Conservation (phyloP, 1,284 basidiomycete genomes). For the Neotropicomus parvogracilis region DNA sequence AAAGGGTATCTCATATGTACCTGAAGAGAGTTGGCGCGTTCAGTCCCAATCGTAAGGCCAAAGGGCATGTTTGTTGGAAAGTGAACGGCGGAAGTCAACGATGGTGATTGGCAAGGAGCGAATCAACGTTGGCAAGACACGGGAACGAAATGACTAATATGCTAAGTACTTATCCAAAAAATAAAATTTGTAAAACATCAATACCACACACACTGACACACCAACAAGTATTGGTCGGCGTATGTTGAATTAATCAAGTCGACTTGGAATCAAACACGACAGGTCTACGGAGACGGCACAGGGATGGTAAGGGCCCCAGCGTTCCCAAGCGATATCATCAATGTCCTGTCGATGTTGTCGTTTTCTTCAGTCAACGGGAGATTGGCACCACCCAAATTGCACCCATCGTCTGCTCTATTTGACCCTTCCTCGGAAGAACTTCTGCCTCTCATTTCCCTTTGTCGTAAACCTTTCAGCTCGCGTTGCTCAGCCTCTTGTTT, state of each 20-base stretch:
- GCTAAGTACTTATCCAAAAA: conserved; percentile 18
- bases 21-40: conserved; percentile 69
- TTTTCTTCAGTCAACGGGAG: not conserved
- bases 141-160: conserved; percentile 28
- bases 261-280: not conserved
- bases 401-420: not conserved
- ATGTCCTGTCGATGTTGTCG: not conserved
- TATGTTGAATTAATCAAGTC: not conserved
- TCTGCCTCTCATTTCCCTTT: not conserved
- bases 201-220: no score
- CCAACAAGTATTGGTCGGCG: no score
- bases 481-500: conserved; percentile 20
- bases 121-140: conserved; percentile 22
- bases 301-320: not conserved
- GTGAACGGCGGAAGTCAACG: conserved; percentile 21
- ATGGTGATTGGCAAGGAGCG: conserved; percentile 28
- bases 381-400: not conserved
- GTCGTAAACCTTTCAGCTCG: conserved; percentile 9
- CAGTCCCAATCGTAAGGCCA: conserved; percentile 74
- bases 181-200: not conserved
- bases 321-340: not conserved
- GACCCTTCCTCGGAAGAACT: not conserved
- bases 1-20: conserved; percentile 37
- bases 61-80: conserved; percentile 53
- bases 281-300: conserved; percentile 3